Evolutionary conservation across 2,329 filamentous ascomycete species (phyloP).

Genomic region (Cryphonectria nitschkei): DNA sequence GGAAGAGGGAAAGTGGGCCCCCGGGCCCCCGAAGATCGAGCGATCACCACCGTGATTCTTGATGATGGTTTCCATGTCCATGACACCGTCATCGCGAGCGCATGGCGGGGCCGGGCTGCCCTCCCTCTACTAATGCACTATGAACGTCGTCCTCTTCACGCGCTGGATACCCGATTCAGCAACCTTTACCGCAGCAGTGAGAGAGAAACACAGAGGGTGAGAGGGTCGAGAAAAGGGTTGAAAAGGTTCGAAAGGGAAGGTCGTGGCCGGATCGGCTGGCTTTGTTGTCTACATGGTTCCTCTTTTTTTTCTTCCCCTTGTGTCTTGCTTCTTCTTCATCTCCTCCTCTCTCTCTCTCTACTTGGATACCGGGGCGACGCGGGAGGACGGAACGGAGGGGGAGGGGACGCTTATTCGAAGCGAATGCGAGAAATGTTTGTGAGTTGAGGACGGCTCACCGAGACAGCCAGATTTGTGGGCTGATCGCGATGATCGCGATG

Average conservation of each 20-base stretch:
- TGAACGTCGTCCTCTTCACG: background rate
- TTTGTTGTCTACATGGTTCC: background rate
- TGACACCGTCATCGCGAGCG: slow-evolving; percentile 11
- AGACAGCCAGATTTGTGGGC: background rate
- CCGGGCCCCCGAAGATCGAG: slow-evolving; percentile 5
- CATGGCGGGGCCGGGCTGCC: no score
- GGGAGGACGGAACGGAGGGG: background rate
- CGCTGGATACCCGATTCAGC: slow-evolving; percentile 3
- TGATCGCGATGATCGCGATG: background rate
- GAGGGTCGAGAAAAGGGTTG: background rate
- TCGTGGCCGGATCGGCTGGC: slow-evolving; percentile 3
- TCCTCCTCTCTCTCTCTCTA: no score
- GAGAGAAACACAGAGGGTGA: background rate
- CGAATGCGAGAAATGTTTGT: slow-evolving; percentile 3
- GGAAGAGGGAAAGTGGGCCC: background rate
- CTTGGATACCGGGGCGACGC: background rate
- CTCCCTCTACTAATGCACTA: background rate
- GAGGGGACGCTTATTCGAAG: background rate
- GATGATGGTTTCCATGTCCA: slow-evolving; percentile 13
- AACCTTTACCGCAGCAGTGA: background rate
- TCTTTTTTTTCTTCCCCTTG: background rate
- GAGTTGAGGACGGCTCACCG: background rate
- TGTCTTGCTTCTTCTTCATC: no score
- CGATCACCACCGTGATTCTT: slow-evolving; percentile 14
- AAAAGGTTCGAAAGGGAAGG: slow-evolving; percentile 6